Conservation (phyloP, 2,329 filamentous ascomycete genomes). For the Graphilbum fragrans region DNA sequence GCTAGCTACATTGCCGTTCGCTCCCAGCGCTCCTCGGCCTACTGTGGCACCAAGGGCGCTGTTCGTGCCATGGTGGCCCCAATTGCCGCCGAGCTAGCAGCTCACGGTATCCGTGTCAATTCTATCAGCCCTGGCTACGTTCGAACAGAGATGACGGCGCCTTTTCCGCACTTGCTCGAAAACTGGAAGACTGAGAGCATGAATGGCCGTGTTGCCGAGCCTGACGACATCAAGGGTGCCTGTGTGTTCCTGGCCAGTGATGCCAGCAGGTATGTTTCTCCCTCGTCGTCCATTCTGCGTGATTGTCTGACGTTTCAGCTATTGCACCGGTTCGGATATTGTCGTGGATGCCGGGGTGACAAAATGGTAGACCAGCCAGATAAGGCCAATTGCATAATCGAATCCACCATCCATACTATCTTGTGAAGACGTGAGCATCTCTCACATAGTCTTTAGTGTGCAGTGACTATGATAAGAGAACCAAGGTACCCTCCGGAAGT, state of each 20-base stretch:
- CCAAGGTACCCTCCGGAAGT: no score
- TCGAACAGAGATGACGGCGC: slow-evolving; percentile 58
- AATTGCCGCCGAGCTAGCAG: slow-evolving; percentile 51
- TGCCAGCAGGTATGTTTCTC: slow-evolving; percentile 30
- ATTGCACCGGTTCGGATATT: slow-evolving; percentile 8
- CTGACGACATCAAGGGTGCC: slow-evolving; percentile 48
- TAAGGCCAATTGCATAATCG: no score
- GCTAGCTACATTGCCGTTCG: slow-evolving; percentile 38
- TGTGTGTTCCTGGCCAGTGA: slow-evolving; percentile 49
- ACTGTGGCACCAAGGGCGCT: slow-evolving; percentile 56
- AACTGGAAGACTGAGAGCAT: slow-evolving; percentile 65
- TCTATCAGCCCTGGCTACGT: slow-evolving; percentile 56
- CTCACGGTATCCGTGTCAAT: slow-evolving; percentile 51
- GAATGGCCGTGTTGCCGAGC: slow-evolving; percentile 47
- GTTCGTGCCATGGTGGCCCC: slow-evolving; percentile 51
- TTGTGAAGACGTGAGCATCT: no score
- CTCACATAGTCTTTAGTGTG: no score
- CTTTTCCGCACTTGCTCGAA: slow-evolving; percentile 45
- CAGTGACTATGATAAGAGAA: no score
- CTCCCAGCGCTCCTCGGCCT: slow-evolving; percentile 53
- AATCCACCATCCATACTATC: no score
- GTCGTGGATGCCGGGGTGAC: slow-evolving; percentile 9
- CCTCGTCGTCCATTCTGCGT: no score
- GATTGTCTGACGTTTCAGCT: not conserved
- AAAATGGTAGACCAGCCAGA: slow-evolving; percentile 6